A percentile compares a stretch with the other conserved stretches of the same genome.
These are phyloP conservation scores for Fusarium sp. DNA, from an alignment of 2,329 filamentous ascomycete species.

Conservation along the genomic window DNA sequence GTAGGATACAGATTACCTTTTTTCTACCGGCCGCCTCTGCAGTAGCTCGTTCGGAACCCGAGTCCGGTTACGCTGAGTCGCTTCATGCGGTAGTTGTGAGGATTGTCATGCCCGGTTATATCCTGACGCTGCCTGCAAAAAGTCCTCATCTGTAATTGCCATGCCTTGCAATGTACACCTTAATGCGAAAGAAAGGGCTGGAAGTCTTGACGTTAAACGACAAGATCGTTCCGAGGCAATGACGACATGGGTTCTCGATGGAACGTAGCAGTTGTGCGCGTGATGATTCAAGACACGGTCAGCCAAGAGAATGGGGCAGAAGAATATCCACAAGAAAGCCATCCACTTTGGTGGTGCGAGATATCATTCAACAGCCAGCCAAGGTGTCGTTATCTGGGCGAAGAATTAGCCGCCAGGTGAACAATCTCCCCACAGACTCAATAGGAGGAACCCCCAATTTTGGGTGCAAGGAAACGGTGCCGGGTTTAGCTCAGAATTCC, in stretches of 20 bases:
- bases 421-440: background rate
- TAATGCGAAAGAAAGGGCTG: background rate
- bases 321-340: constrained; percentile 13
- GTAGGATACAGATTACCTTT: background rate
- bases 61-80: constrained; percentile 10
- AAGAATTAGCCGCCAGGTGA: constrained; percentile 19
- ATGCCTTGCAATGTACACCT: background rate
- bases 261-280: constrained; percentile 11
- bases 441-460: constrained; percentile 4
- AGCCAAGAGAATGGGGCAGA: constrained; percentile 15
- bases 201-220: constrained; percentile 1
- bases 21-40: constrained; percentile 3
- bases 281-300: constrained; percentile 2
- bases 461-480: background rate
- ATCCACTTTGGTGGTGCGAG: background rate
- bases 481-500: constrained; percentile 6
- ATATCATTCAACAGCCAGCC: background rate
- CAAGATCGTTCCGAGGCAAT: constrained; percentile 8
- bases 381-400: background rate
- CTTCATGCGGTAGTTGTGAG: constrained; percentile 1
- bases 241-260: constrained; percentile 12
- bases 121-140: constrained; percentile 11
- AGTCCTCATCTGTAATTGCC: background rate
- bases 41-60: constrained; percentile 19
- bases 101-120: constrained; percentile 27